Conservation (phyloP, 345 rosid species). For the Garcia nutans region DNA sequence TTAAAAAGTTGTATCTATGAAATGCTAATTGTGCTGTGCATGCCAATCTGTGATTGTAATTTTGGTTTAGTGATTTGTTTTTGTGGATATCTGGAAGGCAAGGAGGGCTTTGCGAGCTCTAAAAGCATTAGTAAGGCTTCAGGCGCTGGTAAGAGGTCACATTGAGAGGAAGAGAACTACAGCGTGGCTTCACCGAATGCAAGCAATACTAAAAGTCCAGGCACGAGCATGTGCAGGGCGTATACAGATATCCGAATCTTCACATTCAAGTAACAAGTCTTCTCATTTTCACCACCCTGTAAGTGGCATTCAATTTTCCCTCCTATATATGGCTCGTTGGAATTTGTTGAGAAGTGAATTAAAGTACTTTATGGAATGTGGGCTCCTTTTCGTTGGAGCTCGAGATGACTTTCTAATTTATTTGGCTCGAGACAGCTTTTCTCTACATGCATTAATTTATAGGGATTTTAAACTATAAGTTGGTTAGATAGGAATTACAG, state of each 20-base stretch:
- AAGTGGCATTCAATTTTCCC: slow-evolving; percentile 26
- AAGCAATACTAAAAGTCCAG: slow-evolving; percentile 71
- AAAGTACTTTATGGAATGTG: background rate
- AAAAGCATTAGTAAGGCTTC: slow-evolving; percentile 89
- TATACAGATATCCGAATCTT: slow-evolving; percentile 40
- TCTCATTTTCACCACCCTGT: slow-evolving; percentile 65
- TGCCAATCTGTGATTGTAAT: too few species aligned
- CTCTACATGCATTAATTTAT: slow-evolving; percentile 7
- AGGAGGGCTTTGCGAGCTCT: slow-evolving; percentile 86
- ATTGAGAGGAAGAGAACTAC: slow-evolving; percentile 69
- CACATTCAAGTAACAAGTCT: slow-evolving; percentile 70
- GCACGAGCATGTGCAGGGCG: slow-evolving; percentile 69
- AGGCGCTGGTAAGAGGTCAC: slow-evolving; percentile 93
- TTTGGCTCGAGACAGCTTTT: slow-evolving; percentile 4
- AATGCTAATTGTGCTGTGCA: too few species aligned
- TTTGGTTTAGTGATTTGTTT: background rate
- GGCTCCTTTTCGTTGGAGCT: slow-evolving; percentile 14
- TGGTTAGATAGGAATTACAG: too few species aligned
- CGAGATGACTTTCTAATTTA: background rate
- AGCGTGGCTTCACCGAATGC: slow-evolving; percentile 63
- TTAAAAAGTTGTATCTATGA: too few species aligned
- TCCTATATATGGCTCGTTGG: slow-evolving; percentile 9
- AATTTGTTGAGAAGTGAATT: background rate
- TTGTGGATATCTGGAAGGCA: slow-evolving; percentile 41
- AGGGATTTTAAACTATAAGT: background rate